Percentiles rank a stretch among this genome's conserved stretches.
phyloP scores from a whole-genome alignment of 148 eudicot genomes.

The Rheum nobile region DNA sequence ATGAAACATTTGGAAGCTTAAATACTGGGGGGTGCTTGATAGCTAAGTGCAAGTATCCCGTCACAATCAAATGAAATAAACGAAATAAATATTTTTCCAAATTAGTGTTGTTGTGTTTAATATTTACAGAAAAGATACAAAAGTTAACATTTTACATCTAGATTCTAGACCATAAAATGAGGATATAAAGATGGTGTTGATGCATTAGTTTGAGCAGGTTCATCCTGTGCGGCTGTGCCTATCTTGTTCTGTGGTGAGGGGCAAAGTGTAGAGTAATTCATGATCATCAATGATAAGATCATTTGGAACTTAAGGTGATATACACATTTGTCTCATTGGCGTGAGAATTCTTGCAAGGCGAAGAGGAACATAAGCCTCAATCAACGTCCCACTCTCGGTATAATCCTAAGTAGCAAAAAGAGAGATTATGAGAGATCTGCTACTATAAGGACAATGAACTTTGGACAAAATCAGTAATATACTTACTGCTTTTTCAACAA shows the following conservation, averaged over 20 bases:
- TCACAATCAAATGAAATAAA: not conserved
- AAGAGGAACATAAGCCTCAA: constrained; percentile 79
- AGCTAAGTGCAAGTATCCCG: not conserved
- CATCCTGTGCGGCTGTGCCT: not conserved
- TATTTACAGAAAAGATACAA: constrained; percentile 5
- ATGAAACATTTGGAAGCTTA: not conserved
- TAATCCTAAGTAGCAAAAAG: constrained; percentile 42
- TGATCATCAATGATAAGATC: constrained; percentile 4
- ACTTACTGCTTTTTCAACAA: constrained; percentile 85
- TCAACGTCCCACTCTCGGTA: constrained; percentile 68
- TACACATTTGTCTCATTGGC: constrained; percentile 72
- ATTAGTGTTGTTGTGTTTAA: not conserved
- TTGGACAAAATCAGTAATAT: not conserved
- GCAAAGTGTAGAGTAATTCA: constrained; percentile 6
- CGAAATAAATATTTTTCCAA: not conserved
- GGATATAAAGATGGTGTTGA: not conserved
- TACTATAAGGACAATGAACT: not conserved
- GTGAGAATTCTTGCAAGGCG: constrained; percentile 88
- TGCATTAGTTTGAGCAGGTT: not conserved
- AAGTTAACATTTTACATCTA: not conserved
- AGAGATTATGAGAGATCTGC: not conserved
- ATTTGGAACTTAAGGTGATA: constrained; percentile 10
- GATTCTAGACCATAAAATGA: not conserved
- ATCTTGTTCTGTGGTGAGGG: not conserved
- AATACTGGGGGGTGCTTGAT: no score